Evolutionary conservation across 1,284 basidiomycete species (phyloP).

Genomic region (Ceratobasidium sp.): DNA sequence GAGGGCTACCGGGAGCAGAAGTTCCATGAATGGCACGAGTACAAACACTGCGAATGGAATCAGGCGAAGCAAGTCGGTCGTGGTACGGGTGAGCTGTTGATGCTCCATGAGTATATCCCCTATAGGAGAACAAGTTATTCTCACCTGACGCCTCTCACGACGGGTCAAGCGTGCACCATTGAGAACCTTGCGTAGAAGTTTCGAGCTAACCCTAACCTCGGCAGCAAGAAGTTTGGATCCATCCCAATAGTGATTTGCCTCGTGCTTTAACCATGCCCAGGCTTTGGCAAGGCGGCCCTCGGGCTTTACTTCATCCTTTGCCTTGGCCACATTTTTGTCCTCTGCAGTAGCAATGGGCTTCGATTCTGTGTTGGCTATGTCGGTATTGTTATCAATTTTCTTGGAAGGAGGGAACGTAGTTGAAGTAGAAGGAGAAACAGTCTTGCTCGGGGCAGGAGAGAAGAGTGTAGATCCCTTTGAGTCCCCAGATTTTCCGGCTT

Average conservation of each 20-base stretch:
- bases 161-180: constrained; percentile 91
- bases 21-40: constrained; percentile 97
- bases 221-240: constrained; percentile 94
- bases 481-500: neutral
- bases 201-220: constrained; percentile 88
- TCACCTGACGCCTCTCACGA: constrained; percentile 84
- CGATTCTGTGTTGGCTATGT: neutral
- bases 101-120: neutral
- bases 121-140: constrained; percentile 2
- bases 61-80: constrained; percentile 88
- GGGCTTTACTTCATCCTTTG: constrained; percentile 49
- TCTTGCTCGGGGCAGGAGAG: constrained; percentile 21
- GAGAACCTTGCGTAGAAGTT: constrained; percentile 90
- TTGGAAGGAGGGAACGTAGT: neutral
- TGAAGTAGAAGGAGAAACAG: neutral
- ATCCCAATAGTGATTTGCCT: constrained; percentile 96
- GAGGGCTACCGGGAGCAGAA: constrained; percentile 94
- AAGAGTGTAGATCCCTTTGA: constrained; percentile 20
- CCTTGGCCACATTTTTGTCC: constrained; percentile 32
- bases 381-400: neutral
- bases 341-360: constrained; percentile 26
- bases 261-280: constrained; percentile 96
- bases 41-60: constrained; percentile 96
- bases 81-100: constrained; percentile 87
- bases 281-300: constrained; percentile 62